Evolutionary conservation across 75 land plant species (phyloP).

Genomic region (Picea sitchensis): DNA sequence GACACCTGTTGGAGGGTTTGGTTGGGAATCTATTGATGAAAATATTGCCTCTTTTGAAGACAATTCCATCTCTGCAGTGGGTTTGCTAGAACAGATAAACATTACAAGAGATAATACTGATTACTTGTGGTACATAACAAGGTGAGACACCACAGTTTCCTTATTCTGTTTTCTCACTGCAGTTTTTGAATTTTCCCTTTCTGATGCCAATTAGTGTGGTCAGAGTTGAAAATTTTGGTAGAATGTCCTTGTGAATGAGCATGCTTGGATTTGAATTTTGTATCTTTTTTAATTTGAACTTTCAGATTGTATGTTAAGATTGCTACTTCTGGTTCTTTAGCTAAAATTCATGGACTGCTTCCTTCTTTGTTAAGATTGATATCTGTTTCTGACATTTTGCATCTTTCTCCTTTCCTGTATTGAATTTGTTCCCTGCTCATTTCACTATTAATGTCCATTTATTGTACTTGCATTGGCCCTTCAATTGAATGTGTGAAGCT

Average conservation of each 20-base stretch:
- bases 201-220: background rate
- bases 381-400: background rate
- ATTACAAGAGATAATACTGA: slow-evolving; percentile 75
- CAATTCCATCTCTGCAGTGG: slow-evolving; percentile 32
- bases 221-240: background rate
- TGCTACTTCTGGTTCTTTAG: background rate
- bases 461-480: too few relatives aligned
- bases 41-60: slow-evolving; percentile 44
- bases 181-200: background rate
- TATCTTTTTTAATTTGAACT: background rate
- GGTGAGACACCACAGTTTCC: slow-evolving; percentile 38
- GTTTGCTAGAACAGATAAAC: slow-evolving; percentile 78
- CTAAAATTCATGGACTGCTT: background rate
- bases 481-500: too few relatives aligned
- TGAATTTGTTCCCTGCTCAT: too few relatives aligned
- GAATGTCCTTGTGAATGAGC: background rate
- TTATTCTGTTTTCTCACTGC: background rate
- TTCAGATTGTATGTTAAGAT: background rate
- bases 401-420: background rate
- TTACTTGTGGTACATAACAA: slow-evolving; percentile 87
- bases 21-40: slow-evolving; percentile 66
- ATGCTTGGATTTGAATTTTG: background rate
- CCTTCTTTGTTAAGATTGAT: background rate
- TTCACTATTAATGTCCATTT: too few relatives aligned
- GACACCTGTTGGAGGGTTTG: slow-evolving; percentile 36